A percentile compares a stretch with the other conserved stretches of the same genome.
Conservation (phyloP, 345 rosid genomes). For the Lenwebbia sp. region DNA sequence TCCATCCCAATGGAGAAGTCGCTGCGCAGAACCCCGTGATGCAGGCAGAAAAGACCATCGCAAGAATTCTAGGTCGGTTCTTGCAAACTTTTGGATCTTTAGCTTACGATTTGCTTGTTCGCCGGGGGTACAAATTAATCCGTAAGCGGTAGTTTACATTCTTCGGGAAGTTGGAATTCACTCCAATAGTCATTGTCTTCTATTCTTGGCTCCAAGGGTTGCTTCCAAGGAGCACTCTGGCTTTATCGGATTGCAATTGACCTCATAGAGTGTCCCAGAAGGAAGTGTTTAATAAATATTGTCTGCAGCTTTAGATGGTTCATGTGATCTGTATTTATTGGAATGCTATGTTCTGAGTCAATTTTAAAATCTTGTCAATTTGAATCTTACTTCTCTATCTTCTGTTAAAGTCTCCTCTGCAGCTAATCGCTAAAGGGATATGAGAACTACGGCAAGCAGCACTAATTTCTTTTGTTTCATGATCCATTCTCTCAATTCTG, state of each 20-base stretch:
- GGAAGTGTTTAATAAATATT: not conserved
- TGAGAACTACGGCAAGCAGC: not conserved
- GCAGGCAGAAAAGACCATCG: not conserved
- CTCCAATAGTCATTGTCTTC: no score
- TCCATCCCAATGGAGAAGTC: not conserved
- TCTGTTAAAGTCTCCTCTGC: not conserved
- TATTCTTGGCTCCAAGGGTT: no score
- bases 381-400: not conserved
- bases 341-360: not conserved
- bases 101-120: no score
- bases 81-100: no score
- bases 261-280: not conserved
- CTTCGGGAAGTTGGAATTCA: no score
- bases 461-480: no score
- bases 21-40: conserved; percentile 6
- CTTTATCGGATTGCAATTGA: not conserved
- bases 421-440: not conserved
- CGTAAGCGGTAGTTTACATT: no score
- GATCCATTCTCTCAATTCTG: no score
- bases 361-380: not conserved
- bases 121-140: no score
- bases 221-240: no score
- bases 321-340: not conserved
- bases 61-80: no score
- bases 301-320: not conserved